phyloP scores from a whole-genome alignment of 1,284 basidiomycete genomes.

The Ceratobasidium papillatum region DNA sequence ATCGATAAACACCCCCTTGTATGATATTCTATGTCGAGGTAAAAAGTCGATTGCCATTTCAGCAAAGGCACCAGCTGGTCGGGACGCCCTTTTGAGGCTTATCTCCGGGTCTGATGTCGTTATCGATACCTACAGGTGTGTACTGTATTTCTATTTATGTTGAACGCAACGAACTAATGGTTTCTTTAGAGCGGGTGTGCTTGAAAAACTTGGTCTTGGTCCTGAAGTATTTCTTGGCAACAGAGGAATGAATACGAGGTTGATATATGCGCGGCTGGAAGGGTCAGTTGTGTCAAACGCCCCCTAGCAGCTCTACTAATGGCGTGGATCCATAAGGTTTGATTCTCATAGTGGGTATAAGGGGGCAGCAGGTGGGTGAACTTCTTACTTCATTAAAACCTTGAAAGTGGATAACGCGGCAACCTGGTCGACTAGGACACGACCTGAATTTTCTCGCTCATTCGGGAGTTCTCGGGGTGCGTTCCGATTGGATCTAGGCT shows the following conservation, averaged over 20 bases:
- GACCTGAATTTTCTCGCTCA: slow-evolving; percentile 89
- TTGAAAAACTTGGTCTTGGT: slow-evolving; percentile 79
- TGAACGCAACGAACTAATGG: too few relatives aligned
- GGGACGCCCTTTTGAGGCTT: slow-evolving; percentile 64
- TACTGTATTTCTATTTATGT: neutral
- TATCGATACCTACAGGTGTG: slow-evolving; percentile 77
- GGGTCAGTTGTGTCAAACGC: slow-evolving; percentile 61
- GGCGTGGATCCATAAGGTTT: neutral
- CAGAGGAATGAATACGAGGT: slow-evolving; percentile 58
- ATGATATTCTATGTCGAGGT: slow-evolving; percentile 70
- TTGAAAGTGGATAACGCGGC: too few relatives aligned
- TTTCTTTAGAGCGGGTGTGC: slow-evolving; percentile 74
- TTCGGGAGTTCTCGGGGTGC: slow-evolving; percentile 66
- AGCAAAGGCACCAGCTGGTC: slow-evolving; percentile 67
- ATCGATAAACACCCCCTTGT: slow-evolving; percentile 44
- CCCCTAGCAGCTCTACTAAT: too few relatives aligned
- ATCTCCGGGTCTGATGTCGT: slow-evolving; percentile 76
- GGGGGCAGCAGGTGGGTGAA: slow-evolving; percentile 2
- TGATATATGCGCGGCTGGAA: slow-evolving; percentile 71
- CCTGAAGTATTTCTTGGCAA: slow-evolving; percentile 73
- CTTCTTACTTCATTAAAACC: neutral
- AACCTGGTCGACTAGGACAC: slow-evolving; percentile 62
- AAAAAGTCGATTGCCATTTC: slow-evolving; percentile 79
- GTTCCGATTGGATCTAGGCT: neutral
- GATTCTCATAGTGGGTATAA: slow-evolving; percentile 11